Evolutionary conservation across 331 rosid genomes (phyloP).

Genomic region (Arachis monticola): DNA sequence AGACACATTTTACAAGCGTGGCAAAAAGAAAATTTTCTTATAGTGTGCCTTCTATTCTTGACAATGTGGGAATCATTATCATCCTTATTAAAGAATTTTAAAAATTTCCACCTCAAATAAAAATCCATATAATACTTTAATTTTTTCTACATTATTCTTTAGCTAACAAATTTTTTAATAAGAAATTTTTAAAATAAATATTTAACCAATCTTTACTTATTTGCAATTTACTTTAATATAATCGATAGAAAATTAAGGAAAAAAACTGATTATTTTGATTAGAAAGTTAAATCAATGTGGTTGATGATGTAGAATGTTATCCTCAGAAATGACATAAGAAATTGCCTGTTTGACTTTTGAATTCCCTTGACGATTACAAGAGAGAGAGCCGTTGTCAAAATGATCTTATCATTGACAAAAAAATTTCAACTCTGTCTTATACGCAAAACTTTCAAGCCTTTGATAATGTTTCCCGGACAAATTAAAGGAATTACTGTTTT

Average conservation of each 20-base stretch:
- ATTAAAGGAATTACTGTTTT: neutral
- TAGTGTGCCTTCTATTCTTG: too few relatives aligned
- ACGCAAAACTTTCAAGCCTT: conserved; percentile 29
- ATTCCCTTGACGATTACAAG: conserved; percentile 12
- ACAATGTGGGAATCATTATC: too few relatives aligned
- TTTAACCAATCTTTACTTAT: too few relatives aligned
- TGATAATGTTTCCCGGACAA: conserved; percentile 2
- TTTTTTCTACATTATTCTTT: too few relatives aligned
- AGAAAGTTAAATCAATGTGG: conserved; percentile 35
- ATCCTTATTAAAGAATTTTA: too few relatives aligned
- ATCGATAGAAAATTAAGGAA: neutral
- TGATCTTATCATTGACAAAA: conserved; percentile 41
- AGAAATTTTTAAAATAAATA: too few relatives aligned
- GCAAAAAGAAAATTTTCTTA: too few relatives aligned
- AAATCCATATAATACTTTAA: too few relatives aligned
- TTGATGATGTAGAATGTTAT: conserved; percentile 24
- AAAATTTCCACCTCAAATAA: too few relatives aligned
- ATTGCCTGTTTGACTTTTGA: conserved; percentile 23
- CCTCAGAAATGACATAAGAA: conserved; percentile 14
- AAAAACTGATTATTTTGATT: neutral
- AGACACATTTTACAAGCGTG: too few relatives aligned
- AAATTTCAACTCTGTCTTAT: conserved; percentile 28
- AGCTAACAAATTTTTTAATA: too few relatives aligned
- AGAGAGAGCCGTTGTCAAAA: conserved; percentile 33
- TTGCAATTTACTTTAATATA: too few relatives aligned